phyloP scores from a whole-genome alignment of 148 eudicot species.

The Amaranthus palmeri region DNA sequence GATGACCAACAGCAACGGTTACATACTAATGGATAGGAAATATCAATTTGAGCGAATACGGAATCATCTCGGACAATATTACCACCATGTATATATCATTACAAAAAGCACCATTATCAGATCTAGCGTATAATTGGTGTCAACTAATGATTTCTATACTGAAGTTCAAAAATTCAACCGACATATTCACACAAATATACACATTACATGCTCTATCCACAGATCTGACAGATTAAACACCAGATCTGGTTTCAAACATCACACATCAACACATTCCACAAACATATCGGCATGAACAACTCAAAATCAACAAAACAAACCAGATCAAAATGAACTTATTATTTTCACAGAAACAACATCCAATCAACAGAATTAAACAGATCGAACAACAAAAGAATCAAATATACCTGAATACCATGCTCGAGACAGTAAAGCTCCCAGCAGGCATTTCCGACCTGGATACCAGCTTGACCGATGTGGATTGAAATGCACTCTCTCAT shows the following conservation, averaged over 20 bases:
- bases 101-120: too few species aligned
- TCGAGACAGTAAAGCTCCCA: conserved; percentile 56
- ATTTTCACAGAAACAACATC: not conserved
- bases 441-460: conserved; percentile 51
- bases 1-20: too few species aligned
- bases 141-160: too few species aligned
- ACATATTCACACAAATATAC: not conserved
- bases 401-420: conserved; percentile 40
- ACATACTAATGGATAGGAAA: too few species aligned
- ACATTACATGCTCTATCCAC: not conserved
- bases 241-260: not conserved
- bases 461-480: conserved; percentile 52
- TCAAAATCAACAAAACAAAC: not conserved
- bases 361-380: not conserved
- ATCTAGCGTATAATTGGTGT: too few species aligned
- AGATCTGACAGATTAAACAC: not conserved
- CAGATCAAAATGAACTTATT: not conserved
- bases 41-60: too few species aligned
- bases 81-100: too few species aligned
- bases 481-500: conserved; percentile 54
- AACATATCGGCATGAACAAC: not conserved
- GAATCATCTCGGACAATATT: too few species aligned
- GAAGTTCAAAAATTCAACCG: too few species aligned
- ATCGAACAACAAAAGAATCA: not conserved
- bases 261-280: conserved; percentile 2